phyloP scores from a whole-genome alignment of 805 yeast species.

The Tetrapisispora namnaoensis region DNA sequence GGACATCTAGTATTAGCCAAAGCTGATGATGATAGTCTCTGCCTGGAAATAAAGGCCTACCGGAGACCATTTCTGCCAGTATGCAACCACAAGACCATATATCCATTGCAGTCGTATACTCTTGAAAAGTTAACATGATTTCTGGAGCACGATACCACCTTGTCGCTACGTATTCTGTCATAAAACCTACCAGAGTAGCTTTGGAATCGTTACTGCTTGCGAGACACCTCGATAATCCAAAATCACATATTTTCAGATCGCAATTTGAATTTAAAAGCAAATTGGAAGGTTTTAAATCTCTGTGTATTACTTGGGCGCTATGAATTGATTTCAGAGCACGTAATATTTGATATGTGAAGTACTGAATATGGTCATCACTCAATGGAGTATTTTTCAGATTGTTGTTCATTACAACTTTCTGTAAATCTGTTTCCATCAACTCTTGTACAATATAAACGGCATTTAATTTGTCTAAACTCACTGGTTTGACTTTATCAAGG shows the following conservation, averaged over 20 bases:
- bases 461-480: conserved; percentile 45
- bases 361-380: conserved; percentile 60
- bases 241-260: conserved; percentile 69
- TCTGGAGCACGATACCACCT: conserved; percentile 84
- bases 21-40: conserved; percentile 63
- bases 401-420: conserved; percentile 49
- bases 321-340: conserved; percentile 65
- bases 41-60: conserved; percentile 66
- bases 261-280: conserved; percentile 58
- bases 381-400: conserved; percentile 27
- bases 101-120: conserved; percentile 68
- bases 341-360: conserved; percentile 58
- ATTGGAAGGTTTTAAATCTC: conserved; percentile 72
- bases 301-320: conserved; percentile 61
- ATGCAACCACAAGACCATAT: conserved; percentile 79
- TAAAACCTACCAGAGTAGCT: conserved; percentile 40
- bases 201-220: conserved; percentile 33
- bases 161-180: conserved; percentile 78
- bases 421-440: conserved; percentile 66
- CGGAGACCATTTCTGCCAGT: conserved; percentile 54
- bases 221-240: conserved; percentile 58
- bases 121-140: conserved; percentile 64
- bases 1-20: conserved; percentile 51
- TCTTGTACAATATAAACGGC: conserved; percentile 74
- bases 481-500: conserved; percentile 57